phyloP scores from a whole-genome alignment of 768 basidiomycete genomes.

The Megacollybia marginata region DNA sequence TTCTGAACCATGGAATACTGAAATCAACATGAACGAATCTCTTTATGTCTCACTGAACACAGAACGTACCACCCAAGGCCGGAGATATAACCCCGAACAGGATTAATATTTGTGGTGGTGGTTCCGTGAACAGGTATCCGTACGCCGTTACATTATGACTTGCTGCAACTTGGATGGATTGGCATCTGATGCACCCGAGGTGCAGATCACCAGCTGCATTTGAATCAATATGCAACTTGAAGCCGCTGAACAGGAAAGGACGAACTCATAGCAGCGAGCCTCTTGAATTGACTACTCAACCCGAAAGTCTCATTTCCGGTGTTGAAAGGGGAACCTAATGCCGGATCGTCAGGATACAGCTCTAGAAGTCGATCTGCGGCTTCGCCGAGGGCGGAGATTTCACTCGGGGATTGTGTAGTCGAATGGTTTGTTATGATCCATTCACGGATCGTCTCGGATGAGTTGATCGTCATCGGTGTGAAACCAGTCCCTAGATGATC shows the following conservation, averaged over 20 bases:
- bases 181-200: background rate
- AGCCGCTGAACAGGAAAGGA: background rate
- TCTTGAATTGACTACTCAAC: conserved; percentile 17
- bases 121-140: background rate
- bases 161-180: background rate
- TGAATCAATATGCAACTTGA: background rate
- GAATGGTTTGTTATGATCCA: too few species aligned
- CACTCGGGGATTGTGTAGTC: too few species aligned
- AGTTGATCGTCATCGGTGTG: too few species aligned
- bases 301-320: conserved; percentile 25
- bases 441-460: too few species aligned
- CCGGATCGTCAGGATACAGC: conserved; percentile 22
- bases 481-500: too few species aligned
- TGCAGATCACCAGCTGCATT: background rate
- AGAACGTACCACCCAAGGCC: background rate
- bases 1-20: background rate
- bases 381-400: too few species aligned
- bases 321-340: conserved; percentile 22
- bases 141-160: background rate
- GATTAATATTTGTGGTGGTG: too few species aligned
- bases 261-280: conserved; percentile 12
- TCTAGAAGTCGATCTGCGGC: conserved; percentile 6
- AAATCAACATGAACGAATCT: background rate
- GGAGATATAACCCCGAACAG: background rate
- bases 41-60: background rate